Percentiles rank a stretch among this genome's conserved stretches.
These are phyloP conservation scores for Leccinum truebloodii DNA, from an alignment of 768 basidiomycete species.

Conservation along the genomic window DNA sequence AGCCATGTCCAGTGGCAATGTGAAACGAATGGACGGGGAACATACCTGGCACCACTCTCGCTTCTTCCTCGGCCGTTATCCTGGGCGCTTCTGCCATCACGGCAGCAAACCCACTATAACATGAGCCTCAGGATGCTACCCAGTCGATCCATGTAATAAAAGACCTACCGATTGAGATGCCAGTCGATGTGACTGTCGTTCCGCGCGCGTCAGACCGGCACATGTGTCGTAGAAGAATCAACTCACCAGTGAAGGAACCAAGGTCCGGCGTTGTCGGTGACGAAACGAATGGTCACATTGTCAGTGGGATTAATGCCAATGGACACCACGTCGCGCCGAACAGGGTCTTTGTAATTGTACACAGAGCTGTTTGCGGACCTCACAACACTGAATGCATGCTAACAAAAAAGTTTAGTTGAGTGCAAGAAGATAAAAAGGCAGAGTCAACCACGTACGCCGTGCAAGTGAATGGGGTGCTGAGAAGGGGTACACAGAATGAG, in stretches of 20 bases:
- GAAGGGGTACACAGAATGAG: constrained; percentile 6
- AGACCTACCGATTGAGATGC: constrained; percentile 29
- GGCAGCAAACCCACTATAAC: constrained; percentile 28
- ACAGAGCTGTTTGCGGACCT: constrained; percentile 29
- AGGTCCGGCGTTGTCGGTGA: constrained; percentile 66
- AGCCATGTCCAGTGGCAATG: not conserved
- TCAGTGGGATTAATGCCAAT: constrained; percentile 31
- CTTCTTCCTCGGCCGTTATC: constrained; percentile 10
- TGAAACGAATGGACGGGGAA: not conserved
- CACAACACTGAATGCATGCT: constrained; percentile 42
- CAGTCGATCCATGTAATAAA: not conserved
- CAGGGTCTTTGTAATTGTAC: constrained; percentile 40
- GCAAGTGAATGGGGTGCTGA: constrained; percentile 43
- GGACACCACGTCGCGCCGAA: constrained; percentile 36
- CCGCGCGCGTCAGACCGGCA: constrained; percentile 1
- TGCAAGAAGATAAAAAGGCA: not conserved
- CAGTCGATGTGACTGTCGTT: constrained; percentile 31
- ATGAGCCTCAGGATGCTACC: not conserved
- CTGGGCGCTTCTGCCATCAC: constrained; percentile 30
- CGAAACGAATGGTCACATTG: constrained; percentile 58
- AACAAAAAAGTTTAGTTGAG: not conserved
- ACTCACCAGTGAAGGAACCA: constrained; percentile 52
- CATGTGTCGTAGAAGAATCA: not conserved
- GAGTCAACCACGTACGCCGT: constrained; percentile 35
- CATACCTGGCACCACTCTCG: constrained; percentile 23